phyloP scores from a whole-genome alignment of 768 basidiomycete species.

The Kwoniella bestiolae region DNA sequence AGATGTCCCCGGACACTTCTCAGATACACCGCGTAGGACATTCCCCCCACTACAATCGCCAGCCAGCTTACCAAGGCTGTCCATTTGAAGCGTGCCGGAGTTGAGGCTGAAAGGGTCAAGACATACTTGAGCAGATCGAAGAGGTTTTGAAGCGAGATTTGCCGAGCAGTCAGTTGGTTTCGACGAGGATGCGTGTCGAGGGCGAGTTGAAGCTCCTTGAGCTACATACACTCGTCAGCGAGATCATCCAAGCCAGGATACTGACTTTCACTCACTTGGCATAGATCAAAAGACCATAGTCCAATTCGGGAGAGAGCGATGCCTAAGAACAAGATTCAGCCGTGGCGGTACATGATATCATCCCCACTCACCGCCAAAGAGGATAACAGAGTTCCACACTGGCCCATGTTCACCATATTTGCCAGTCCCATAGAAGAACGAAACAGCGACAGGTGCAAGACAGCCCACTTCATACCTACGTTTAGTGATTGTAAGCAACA shows the following conservation, averaged over 20 bases:
- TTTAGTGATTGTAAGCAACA: background rate
- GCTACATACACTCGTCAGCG: slow-evolving; percentile 26
- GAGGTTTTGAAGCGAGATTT: slow-evolving; percentile 49
- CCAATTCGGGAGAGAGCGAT: slow-evolving; percentile 54
- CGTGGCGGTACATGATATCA: background rate
- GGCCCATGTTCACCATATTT: slow-evolving; percentile 42
- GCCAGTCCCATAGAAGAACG: slow-evolving; percentile 48
- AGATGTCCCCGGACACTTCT: slow-evolving; percentile 46
- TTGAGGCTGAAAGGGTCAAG: slow-evolving; percentile 40
- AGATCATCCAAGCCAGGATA: background rate
- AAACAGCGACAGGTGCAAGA: slow-evolving; percentile 46
- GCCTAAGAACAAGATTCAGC: too few species aligned
- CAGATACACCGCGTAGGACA: slow-evolving; percentile 44
- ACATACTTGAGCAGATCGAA: slow-evolving; percentile 55
- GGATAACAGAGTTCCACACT: slow-evolving; percentile 35
- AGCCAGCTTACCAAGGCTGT: slow-evolving; percentile 50
- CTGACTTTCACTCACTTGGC: slow-evolving; percentile 36
- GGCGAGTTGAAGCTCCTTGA: slow-evolving; percentile 52
- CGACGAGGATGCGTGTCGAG: slow-evolving; percentile 49
- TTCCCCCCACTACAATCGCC: slow-evolving; percentile 40
- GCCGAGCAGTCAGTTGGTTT: slow-evolving; percentile 52
- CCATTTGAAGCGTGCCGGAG: slow-evolving; percentile 49
- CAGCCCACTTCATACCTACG: slow-evolving; percentile 51
- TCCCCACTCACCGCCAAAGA: slow-evolving; percentile 33
- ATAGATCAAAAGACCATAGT: slow-evolving; percentile 55